Base-by-base conservation (phyloP, 2,329 filamentous ascomycete genomes). In the Alternaria alternata region DNA sequence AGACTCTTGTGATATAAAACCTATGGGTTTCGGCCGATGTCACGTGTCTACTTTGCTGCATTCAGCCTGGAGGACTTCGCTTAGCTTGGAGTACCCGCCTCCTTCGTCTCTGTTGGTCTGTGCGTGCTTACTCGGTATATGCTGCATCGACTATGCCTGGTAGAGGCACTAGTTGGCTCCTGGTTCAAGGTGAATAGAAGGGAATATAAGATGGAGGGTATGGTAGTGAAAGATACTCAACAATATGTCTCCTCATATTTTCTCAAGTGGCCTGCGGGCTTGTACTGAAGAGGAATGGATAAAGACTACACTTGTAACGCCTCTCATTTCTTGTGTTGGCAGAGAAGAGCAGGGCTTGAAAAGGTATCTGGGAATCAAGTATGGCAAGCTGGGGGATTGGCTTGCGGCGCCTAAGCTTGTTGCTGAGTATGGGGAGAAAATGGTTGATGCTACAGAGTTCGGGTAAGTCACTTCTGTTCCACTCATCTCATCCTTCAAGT, bases 301-400 rank as follows among this genome's bases (percentile, higher is more conserved):
- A 26, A 30, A 6, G 22, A 39, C 46, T 3, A 56, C 22, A 2
- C 44, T 62, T 3, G 54, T 61, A 28, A 66, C 65, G 3, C 4
- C 26, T 9, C 61, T 66, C 20, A 67, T 65, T 2, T 49, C 39
- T 6, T 69, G 70, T 28, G 38, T 34, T 34, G 69, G 67, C 1
- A 56, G 56, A 36, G 36, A 46, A 6, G 49, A 58, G 8, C 55
- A 68, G 41, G 63, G 61, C 5, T 62, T 76, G 1, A 56, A 61
- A 12, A 71, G 72, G 48, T 78, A 70, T 42, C 64, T 74, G 3
- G 76, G 76, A 8, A 59, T 80, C 47, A 73, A 74, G 42, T 79
- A 78, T 64, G 78, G 75, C 2, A 68, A 57, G 2, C 38, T 79
- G 16, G 65, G 55, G 39, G 68, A 78, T 46, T 74, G 73, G 14